phyloP scores from a whole-genome alignment of 1,139 yeast species.

The Lodderomyces metapsilosis region DNA sequence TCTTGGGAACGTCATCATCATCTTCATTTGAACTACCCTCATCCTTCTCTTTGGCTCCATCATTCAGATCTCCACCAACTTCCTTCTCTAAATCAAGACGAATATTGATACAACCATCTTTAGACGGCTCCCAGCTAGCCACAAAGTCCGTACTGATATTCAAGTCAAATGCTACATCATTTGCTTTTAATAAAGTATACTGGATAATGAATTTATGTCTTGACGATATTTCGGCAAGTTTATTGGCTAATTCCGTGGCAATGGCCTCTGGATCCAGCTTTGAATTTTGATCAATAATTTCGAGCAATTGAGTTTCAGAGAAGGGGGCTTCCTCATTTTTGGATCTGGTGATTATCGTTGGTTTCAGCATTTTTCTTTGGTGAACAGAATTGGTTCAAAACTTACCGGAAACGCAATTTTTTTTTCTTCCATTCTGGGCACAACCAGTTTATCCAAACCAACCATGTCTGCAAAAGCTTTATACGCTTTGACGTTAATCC shows the following conservation, averaged over 20 bases:
- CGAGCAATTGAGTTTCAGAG: constrained; percentile 12
- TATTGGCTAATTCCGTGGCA: constrained; percentile 15
- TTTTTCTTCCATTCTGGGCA: not conserved
- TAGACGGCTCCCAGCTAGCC: constrained; percentile 40
- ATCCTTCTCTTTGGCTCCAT: constrained; percentile 6
- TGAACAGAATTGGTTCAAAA: too few species aligned
- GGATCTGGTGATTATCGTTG: constrained; percentile 11
- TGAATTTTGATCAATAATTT: constrained; percentile 8
- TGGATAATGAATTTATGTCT: constrained; percentile 38
- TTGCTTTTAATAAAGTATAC: constrained; percentile 17
- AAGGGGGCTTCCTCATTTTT: constrained; percentile 14
- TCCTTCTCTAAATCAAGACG: constrained; percentile 12
- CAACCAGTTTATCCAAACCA: not conserved
- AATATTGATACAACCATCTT: constrained; percentile 36
- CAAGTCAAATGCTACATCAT: constrained; percentile 15
- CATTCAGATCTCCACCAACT: not conserved
- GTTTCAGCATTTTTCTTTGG: constrained; percentile 2
- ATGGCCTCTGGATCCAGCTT: constrained; percentile 6
- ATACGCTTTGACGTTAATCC: not conserved
- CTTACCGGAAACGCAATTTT: too few species aligned
- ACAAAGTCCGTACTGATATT: constrained; percentile 27
- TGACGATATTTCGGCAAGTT: constrained; percentile 30
- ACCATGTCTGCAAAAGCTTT: not conserved
- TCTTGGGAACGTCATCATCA: not conserved
- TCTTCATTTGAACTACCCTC: not conserved